Percentiles rank a stretch among this genome's conserved stretches.
These are phyloP conservation scores for Marasmius tenuissimus DNA, from an alignment of 1,284 basidiomycete genomes.

Conservation along the genomic window DNA sequence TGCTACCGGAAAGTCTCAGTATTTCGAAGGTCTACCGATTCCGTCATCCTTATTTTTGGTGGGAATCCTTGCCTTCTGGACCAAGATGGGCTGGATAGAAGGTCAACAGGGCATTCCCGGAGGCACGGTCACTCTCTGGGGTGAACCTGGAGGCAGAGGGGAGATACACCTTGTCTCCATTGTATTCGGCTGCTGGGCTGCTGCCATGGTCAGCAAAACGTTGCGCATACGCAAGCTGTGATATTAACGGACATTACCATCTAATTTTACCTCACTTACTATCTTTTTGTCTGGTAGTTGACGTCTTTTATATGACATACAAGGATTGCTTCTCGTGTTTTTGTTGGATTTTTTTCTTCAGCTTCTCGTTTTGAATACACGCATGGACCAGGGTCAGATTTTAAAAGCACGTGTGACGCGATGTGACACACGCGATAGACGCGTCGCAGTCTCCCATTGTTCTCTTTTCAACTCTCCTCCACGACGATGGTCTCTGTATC, in stretches of 20 bases:
- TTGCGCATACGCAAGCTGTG: conserved; percentile 79
- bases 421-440: neutral
- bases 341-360: too few relatives aligned
- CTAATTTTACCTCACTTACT: neutral
- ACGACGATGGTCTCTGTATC: conserved; percentile 38
- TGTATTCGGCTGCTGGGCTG: conserved; percentile 81
- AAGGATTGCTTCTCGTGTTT: too few relatives aligned
- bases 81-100: conserved; percentile 80
- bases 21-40: conserved; percentile 98
- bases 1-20: conserved; percentile 82
- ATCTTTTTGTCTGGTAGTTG: neutral
- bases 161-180: conserved; percentile 79
- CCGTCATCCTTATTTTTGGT: conserved; percentile 89
- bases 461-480: neutral
- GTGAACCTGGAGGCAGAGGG: conserved; percentile 66
- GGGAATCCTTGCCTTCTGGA: conserved; percentile 79
- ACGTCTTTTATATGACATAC: neutral
- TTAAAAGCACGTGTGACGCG: neutral
- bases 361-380: too few relatives aligned
- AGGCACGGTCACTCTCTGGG: conserved; percentile 75
- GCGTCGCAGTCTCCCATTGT: conserved; percentile 2
- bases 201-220: conserved; percentile 96
- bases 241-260: conserved; percentile 10
- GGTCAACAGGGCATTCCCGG: conserved; percentile 75
- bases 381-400: too few relatives aligned